Evolutionary conservation across 129 eudicot genomes (phyloP), one percentile per base, ranked within the genome.

Genomic region (Tagetes erecta): DNA sequence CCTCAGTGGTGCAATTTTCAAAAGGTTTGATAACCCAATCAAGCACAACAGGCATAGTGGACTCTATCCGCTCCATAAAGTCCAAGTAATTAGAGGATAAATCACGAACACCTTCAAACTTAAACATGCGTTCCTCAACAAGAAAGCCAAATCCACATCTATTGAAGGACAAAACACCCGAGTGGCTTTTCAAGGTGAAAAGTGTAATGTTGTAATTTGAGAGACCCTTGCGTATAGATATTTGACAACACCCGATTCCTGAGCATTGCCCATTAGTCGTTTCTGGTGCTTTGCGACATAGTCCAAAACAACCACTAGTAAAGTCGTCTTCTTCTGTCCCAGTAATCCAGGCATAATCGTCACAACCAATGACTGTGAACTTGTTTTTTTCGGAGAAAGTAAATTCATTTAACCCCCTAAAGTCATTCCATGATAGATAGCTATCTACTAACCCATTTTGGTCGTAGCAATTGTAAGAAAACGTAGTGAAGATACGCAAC

Each of bases 321-420:
- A 58, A 58, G 40, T 58, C 37, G 5, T 3, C 40, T 0, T 3
- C 14, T 0, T 58, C 8, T 58, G 13, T 58, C 12, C 13, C 64
- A 39, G 39, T 1, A 58, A 58, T 58, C 39, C 33, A 8, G 34
- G 64, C 40, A 33, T 31, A 33, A 58, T 58, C 64, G 39, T 58
- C 64, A 58, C 64, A 58, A 3, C 64, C 64, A 58, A 58, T n/a
- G 14, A 58, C 64, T 33, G 64, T 58, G 14, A 58, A 58, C 64
- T 58, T 58, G 64, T 58, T 58, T 40, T 58, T 58, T 58, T 8
- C 5, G 3, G 64, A 58, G 40, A 58, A 58, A 33, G 64, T 58
- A 4, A 58, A 58, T 7, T 9, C 37, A 36, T 2, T 30, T 0
- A 4, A 37, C 3, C 7, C 3, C 1, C 5, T 2, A 31, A 58